Evolutionary conservation across 2,329 filamentous ascomycete genomes (phyloP), one percentile per base, ranked within the genome.

Genomic region (Nothophaeocryptopus gaeumannii): DNA sequence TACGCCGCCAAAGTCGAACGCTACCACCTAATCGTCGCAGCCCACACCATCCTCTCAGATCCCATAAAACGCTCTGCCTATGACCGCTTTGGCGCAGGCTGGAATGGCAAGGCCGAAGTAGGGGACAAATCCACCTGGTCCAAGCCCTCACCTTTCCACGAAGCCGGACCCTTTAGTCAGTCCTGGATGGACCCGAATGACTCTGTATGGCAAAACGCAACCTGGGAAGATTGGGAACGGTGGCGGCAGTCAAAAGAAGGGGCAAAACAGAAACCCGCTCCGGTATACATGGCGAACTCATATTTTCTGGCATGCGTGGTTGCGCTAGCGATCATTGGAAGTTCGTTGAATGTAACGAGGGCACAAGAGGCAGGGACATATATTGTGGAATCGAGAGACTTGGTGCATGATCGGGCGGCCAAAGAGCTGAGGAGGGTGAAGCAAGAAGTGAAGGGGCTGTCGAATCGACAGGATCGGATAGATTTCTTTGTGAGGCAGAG

Each of bases 151-250:
- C 56, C 15, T 51, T 58, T 53, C 38, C 58, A 50, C 32, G 55
- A 63, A 0, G 53, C 61, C 2, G 66, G 67, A 3, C 64, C 67
- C 2, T 70, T 69, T 53, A 65, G 55, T 13, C 60, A 61, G n/a
- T 63, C 56, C 53, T 66, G 61, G 62, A 54, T 50, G 32, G 59
- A 72, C 53, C 58, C 73, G 63, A 61, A 73, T 63, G 49, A 76
- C 65, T 67, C 78, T 2, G 80, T 84, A 41, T 80, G 75, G 63
- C 68, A 74, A 60, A 97, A 97, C 67, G 93, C 89, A 1, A 97
- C 93, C 0, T 99, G 93, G 93, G 93, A 99, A 67, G 93, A 99
- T 66, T 95, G 90, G 89, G 88, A 95, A 70, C 77, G 77, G 40
- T 95, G 86, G 84, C 80, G 88, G 60, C 75, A 82, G 31, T 68